Evolutionary conservation across 495 filamentous ascomycete species (phyloP), one percentile per base, ranked within the genome.

Genomic region (Trichoderma virens): DNA sequence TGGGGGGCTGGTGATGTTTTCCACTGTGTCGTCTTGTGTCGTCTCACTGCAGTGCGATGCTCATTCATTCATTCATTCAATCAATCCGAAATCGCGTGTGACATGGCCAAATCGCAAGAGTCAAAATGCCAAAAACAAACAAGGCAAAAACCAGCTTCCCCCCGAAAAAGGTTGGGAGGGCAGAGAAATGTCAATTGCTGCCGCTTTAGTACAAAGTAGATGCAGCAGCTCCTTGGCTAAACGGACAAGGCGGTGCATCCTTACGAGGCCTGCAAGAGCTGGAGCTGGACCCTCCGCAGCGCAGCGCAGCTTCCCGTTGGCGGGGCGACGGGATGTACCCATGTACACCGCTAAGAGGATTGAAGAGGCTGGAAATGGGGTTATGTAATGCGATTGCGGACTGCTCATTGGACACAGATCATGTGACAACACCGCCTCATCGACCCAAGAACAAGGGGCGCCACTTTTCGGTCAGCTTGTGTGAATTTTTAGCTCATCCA

Each of bases 381-480:
- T 51, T 51, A 51, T 2, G 20, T 51, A 51, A 51, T 20, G 45
- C 45, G 23, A 25, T 2, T 27, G 0, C 45, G 23, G 4, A 0
- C 1, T n/a, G 8, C 2, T 11, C 7, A 51, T 51, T 51, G 45
- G 45, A 20, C 23, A 13, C 0, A 30, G 28, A 6, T 27, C 51
- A 56, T 14, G 25, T 27, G 23, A 56, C 2, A 3, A 16, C 27
- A 30, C 51, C 51, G 51, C 51, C 25, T 27, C 47, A 11, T 56
- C 47, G 1, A 8, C 51, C 8, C 51, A 56, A 20, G 25, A 13
- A 30, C 25, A 8, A 28, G 51, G 51, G 16, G 51, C 41, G 16
- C 51, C 51, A 30, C 51, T 56, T 56, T 56, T 56, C 51, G 8
- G 51, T 56, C 51, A 56, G 51, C 27, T 56, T 9, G 51, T 56